Conservation (phyloP, 768 basidiomycete species). For the Russula brevipes region DNA sequence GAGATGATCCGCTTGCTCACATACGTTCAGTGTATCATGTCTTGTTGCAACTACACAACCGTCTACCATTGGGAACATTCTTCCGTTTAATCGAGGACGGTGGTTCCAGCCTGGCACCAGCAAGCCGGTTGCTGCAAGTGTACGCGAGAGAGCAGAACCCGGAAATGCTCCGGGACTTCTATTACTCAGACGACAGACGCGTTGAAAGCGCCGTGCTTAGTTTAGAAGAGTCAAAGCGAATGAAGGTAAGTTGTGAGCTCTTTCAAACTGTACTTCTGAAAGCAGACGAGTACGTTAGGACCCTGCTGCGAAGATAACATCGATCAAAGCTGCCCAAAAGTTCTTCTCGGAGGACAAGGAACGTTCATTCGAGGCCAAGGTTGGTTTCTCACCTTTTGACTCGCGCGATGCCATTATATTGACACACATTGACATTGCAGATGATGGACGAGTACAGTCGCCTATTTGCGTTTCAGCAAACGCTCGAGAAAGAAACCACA, state of each 20-base stretch:
- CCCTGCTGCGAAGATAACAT: constrained; percentile 58
- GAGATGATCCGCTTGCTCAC: background rate
- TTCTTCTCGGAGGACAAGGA: constrained; percentile 97
- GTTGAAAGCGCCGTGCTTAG: constrained; percentile 89
- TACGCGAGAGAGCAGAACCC: constrained; percentile 88
- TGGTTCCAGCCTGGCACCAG: constrained; percentile 66
- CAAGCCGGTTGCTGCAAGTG: constrained; percentile 76
- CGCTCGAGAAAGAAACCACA: constrained; percentile 80
- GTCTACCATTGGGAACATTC: constrained; percentile 82
- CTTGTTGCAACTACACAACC: constrained; percentile 78
- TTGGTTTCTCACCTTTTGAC: constrained; percentile 29
- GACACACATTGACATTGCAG: constrained; percentile 38
- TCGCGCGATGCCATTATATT: background rate
- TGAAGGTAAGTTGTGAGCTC: constrained; percentile 44
- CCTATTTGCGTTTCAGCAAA: constrained; percentile 76
- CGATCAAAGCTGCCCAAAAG: constrained; percentile 80
- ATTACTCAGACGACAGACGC: constrained; percentile 94
- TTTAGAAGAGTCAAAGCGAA: constrained; percentile 71
- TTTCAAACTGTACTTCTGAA: background rate
- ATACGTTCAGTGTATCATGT: constrained; percentile 77
- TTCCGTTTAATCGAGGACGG: constrained; percentile 94
- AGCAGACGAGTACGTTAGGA: constrained; percentile 46
- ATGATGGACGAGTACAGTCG: constrained; percentile 85
- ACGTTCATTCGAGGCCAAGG: constrained; percentile 84
- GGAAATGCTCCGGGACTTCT: constrained; percentile 92